Conservation (phyloP, 2,329 filamentous ascomycete genomes). For the Pseudogymnoascus sp. region DNA sequence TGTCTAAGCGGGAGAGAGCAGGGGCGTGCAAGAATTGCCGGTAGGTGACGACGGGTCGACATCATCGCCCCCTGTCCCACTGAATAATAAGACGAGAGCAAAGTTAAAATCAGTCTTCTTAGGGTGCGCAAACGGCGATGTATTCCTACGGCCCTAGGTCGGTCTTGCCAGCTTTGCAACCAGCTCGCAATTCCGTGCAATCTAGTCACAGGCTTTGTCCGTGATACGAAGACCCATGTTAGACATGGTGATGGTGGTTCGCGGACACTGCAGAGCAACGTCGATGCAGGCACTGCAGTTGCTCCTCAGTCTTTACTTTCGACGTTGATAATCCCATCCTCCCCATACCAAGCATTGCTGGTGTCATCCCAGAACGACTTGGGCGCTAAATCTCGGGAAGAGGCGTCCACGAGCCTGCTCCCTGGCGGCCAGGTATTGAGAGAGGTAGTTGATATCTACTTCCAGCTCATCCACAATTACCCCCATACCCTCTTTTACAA, state of each 20-base stretch:
- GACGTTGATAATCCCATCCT: background rate
- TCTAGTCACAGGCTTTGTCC: background rate
- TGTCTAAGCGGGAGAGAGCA: slow-evolving; percentile 16
- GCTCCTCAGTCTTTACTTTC: background rate
- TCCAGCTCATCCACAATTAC: slow-evolving; percentile 1
- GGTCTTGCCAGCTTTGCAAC: slow-evolving; percentile 14
- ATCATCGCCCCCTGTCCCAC: background rate
- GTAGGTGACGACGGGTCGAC: slow-evolving; percentile 7
- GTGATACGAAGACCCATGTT: background rate
- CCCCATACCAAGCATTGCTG: background rate
- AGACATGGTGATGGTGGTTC: background rate
- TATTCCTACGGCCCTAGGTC: background rate
- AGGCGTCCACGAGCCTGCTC: background rate
- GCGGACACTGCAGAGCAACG: background rate
- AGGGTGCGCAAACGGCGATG: slow-evolving; percentile 13
- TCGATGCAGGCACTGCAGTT: background rate
- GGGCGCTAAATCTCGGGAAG: no score
- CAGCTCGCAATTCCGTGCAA: slow-evolving; percentile 13
- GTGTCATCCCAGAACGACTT: background rate
- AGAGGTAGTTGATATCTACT: slow-evolving; percentile 8
- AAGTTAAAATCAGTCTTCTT: background rate
- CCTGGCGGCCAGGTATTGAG: background rate
- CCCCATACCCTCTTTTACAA: slow-evolving; percentile 4
- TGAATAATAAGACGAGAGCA: background rate
- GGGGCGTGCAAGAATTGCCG: slow-evolving; percentile 17